A percentile compares a stretch with the other conserved stretches of the same genome.
Conservation (phyloP, 208 protist species). For the Trypanosoma vivax region DNA sequence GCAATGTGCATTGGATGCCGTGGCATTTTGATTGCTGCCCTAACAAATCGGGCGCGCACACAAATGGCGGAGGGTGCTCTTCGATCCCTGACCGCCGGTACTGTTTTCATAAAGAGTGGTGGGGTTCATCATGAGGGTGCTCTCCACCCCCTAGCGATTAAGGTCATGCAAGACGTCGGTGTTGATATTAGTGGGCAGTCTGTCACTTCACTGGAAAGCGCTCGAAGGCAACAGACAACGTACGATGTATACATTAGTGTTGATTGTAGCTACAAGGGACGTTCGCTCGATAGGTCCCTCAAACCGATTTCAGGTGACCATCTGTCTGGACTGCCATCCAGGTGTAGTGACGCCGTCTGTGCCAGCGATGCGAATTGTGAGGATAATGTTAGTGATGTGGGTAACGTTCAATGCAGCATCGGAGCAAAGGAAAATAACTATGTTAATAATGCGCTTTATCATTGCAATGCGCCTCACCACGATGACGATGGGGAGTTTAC, state of each 20-base stretch:
- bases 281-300: conserved; percentile 38
- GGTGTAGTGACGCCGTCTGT: no score
- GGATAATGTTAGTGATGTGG: not conserved
- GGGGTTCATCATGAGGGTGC: conserved; percentile 40
- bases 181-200: conserved; percentile 44
- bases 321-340: not conserved
- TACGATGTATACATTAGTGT: conserved; percentile 85
- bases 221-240: conserved; percentile 50
- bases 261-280: conserved; percentile 44
- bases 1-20: conserved; percentile 57
- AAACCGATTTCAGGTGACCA: conserved; percentile 1
- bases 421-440: not conserved
- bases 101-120: conserved; percentile 71
- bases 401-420: not conserved
- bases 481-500: conserved; percentile 7
- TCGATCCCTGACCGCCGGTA: conserved; percentile 34
- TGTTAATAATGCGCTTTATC: not conserved
- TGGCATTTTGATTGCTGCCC: conserved; percentile 66
- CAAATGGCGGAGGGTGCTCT: conserved; percentile 83
- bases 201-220: conserved; percentile 46
- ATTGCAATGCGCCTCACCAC: not conserved
- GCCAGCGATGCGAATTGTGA: no score
- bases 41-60: conserved; percentile 70
- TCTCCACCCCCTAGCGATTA: conserved; percentile 60
- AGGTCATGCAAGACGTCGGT: conserved; percentile 44